Conservation (phyloP, 2,329 filamentous ascomycete species). For the Talaromyces amestolkiae region DNA sequence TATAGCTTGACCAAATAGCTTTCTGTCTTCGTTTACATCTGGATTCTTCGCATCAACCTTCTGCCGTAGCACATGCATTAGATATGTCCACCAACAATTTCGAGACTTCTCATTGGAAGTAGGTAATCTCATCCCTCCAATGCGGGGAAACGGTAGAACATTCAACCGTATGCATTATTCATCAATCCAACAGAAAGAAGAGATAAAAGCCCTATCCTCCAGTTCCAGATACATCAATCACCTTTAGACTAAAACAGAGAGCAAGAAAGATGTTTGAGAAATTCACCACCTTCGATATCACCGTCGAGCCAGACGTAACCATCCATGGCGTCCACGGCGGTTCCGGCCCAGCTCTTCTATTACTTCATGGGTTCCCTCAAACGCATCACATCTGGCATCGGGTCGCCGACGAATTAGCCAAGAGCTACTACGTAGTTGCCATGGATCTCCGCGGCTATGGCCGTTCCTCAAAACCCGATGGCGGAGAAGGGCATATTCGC, state of each 20-base stretch:
- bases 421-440: conserved; percentile 45
- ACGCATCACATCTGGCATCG: conserved; percentile 54
- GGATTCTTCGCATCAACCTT: not conserved
- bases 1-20: not conserved
- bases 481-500: conserved; percentile 23
- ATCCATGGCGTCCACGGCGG: conserved; percentile 47
- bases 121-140: not conserved
- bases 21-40: not conserved
- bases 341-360: conserved; percentile 42
- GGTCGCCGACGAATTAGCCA: conserved; percentile 41
- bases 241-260: not conserved
- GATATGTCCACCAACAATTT: not conserved
- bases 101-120: not conserved
- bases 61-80: not conserved
- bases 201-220: not conserved
- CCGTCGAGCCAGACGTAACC: conserved; percentile 38
- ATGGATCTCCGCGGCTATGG: conserved; percentile 56
- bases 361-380: conserved; percentile 56
- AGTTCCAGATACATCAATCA: not conserved
- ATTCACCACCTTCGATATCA: conserved; percentile 19
- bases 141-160: conserved; percentile 10
- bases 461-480: conserved; percentile 47
- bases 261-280: conserved; percentile 7
- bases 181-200: not conserved
- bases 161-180: conserved; percentile 6